Evolutionary conservation across 2,329 filamentous ascomycete species (phyloP), one percentile per base, ranked within the genome.

Genomic region (Aspergillus pseudonomiae): DNA sequence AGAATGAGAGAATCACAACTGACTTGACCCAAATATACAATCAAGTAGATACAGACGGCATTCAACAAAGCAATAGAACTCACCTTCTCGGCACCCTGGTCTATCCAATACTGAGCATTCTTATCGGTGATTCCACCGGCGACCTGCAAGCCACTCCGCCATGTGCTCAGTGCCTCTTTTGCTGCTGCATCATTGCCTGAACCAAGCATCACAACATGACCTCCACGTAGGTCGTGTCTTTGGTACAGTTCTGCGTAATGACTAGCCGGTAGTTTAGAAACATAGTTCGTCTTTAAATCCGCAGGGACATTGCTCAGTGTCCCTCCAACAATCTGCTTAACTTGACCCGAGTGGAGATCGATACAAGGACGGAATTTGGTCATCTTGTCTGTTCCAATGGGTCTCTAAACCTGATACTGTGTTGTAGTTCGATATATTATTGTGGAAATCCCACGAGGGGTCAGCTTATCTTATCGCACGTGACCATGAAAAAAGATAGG

Each of bases 261-360:
- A 4, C 87, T 86, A 2, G 95, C 88, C 11, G 94, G 91, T 65
- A 94, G 89, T 56, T 89, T 86, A 11, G 95, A 97, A 65, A 97
- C 90, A 81, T 93, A 94, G 80, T 99, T 99, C 55, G 94, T 98
- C 81, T 93, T 91, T 62, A 98, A 85, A 62, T 86, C 84, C 7
- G 84, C 77, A 1, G 86, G 86, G 10, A 84, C 78, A 75, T 86
- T 86, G 80, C 91, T 90, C 66, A 99, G 86, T 1, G 95, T 98
- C 64, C 95, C 94, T 70, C 95, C 95, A 46, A 99, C 94, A 71
- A 99, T 99, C 79, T 99, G 95, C 83, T 99, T 99, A 64, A 99
- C 95, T 76, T 94, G 90, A 16, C 95, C 95, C n/a, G 94, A 90
- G 79, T 99, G 95, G 59, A 99, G 87, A 81, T 99, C 95, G 79